A percentile compares a stretch with the other conserved stretches of the same genome.
These are phyloP conservation scores for Eucalyptus victrix DNA, from an alignment of 345 rosid genomes.

Conservation along the genomic window DNA sequence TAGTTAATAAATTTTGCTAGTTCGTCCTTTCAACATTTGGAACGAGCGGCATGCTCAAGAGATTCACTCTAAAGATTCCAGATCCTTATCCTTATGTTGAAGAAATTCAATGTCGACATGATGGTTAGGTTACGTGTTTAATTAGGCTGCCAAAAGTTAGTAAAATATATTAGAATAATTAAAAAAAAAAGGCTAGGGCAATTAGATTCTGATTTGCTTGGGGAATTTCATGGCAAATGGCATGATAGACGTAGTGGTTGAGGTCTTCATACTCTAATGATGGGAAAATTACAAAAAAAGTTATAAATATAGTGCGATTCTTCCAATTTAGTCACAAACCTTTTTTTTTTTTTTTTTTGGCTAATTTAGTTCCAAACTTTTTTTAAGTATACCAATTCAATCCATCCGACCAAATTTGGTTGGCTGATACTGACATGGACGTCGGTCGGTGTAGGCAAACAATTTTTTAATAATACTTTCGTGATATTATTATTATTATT, in stretches of 20 bases:
- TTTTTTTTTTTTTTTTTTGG: too few relatives aligned
- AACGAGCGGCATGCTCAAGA: not conserved
- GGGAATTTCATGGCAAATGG: not conserved
- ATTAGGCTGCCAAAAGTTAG: not conserved
- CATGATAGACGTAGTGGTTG: not conserved
- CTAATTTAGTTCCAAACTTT: too few relatives aligned
- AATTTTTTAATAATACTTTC: too few relatives aligned
- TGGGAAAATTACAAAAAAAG: too few relatives aligned
- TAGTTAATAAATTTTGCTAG: not conserved
- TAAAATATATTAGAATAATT: too few relatives aligned
- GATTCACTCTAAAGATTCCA: not conserved
- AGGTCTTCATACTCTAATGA: not conserved
- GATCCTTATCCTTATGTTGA: not conserved
- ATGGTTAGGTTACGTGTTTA: not conserved
- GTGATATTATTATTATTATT: too few relatives aligned
- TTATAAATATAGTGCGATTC: accelerated
- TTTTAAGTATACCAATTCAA: accelerated
- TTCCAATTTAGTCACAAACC: accelerated
- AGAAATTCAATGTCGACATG: not conserved
- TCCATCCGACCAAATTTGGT: accelerated
- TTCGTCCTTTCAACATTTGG: not conserved
- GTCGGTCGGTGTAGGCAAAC: accelerated
- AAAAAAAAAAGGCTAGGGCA: not conserved
- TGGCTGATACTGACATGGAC: accelerated
- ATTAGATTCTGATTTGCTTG: not conserved